A percentile compares a stretch with the other conserved stretches of the same genome.
Conservation (phyloP, 2,329 filamentous ascomycete genomes). For the Neofusicoccum cordaticola region DNA sequence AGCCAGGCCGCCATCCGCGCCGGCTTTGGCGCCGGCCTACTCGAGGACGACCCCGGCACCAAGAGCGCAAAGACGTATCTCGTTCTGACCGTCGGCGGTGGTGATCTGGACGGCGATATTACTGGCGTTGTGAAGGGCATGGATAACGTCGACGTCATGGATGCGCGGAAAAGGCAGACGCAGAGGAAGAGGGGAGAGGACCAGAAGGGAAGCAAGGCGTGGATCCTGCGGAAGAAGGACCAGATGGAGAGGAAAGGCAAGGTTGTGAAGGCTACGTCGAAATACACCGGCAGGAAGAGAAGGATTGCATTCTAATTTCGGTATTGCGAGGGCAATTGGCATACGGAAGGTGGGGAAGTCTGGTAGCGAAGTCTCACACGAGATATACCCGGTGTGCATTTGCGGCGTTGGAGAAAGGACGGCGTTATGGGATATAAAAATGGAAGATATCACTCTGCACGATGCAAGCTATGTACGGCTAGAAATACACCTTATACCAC, state of each 20-base stretch:
- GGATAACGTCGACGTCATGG: constrained; percentile 74
- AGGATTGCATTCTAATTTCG: constrained; percentile 66
- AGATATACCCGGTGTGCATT: constrained; percentile 16
- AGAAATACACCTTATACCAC: constrained; percentile 39
- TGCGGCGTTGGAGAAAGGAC: constrained; percentile 24
- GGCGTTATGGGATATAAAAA: constrained; percentile 25
- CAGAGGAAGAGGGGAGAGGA: constrained; percentile 54
- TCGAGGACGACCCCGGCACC: constrained; percentile 93
- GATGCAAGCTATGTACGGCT: constrained; percentile 41
- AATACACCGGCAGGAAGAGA: constrained; percentile 90
- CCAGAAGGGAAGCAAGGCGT: constrained; percentile 80
- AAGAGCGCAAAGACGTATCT: constrained; percentile 98
- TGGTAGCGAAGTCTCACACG: neutral
- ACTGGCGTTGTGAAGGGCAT: constrained; percentile 85
- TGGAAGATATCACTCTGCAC: constrained; percentile 24
- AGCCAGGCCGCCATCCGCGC: constrained; percentile 85
- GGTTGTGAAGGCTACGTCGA: constrained; percentile 85
- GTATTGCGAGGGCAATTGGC: neutral
- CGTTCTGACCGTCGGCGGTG: constrained; percentile 82
- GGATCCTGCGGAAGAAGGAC: constrained; percentile 83
- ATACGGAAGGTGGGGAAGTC: neutral
- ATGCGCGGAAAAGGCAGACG: constrained; percentile 53
- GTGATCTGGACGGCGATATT: constrained; percentile 66
- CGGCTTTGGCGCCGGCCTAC: constrained; percentile 88
- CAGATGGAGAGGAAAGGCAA: constrained; percentile 95